Conservation (phyloP, 805 yeast species). For the Wickerhamiella domercqiae region DNA sequence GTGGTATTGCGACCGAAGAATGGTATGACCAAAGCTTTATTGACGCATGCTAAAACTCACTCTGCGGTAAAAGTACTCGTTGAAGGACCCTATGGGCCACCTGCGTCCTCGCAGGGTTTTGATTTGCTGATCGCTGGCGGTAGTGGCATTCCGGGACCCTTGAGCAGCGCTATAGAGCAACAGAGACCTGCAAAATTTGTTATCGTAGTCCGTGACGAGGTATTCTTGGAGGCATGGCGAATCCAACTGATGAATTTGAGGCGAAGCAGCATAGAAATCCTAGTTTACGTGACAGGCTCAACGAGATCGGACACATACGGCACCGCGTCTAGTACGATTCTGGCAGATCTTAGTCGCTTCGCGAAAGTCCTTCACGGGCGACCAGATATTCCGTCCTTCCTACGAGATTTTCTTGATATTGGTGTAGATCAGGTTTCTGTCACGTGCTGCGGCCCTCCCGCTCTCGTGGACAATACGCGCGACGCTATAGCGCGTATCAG, state of each 20-base stretch:
- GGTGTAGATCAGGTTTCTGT: conserved; percentile 36
- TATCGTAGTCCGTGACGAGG: not conserved
- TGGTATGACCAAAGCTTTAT: conserved; percentile 5
- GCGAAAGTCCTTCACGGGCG: too few species aligned
- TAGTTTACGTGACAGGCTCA: not conserved
- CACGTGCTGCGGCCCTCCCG: conserved; percentile 50
- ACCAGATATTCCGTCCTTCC: too few species aligned
- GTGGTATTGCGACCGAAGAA: conserved; percentile 7
- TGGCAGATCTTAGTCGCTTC: too few species aligned
- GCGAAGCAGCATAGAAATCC: not conserved
- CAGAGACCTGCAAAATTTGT: too few species aligned
- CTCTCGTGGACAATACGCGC: conserved; percentile 43
- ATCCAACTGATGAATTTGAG: not conserved
- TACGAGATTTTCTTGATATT: too few species aligned
- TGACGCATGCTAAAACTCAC: not conserved
- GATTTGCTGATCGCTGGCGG: not conserved
- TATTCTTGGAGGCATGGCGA: not conserved
- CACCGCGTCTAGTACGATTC: too few species aligned
- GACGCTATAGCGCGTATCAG: conserved; percentile 28
- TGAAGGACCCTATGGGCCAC: conserved; percentile 6
- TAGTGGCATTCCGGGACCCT: not conserved
- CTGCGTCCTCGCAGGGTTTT: not conserved
- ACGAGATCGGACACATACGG: too few species aligned
- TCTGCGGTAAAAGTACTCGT: conserved; percentile 1
- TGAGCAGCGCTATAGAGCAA: not conserved